A percentile compares a stretch with the other conserved stretches of the same genome.
Evolutionary conservation across 1,284 basidiomycete species (phyloP).

Genomic region (Cronartium quercuum): DNA sequence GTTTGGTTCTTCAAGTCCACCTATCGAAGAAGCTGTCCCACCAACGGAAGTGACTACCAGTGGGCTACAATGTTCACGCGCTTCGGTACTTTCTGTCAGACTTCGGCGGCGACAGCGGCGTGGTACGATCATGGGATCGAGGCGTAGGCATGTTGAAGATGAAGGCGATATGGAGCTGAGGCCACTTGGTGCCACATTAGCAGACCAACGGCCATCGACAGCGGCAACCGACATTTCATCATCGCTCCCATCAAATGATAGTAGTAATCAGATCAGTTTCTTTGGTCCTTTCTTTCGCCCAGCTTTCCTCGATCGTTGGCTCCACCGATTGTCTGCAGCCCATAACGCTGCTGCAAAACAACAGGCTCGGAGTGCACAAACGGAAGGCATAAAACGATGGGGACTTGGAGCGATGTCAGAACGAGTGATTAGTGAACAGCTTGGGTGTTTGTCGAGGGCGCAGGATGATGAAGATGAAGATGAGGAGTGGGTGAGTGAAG

Average conservation of each 20-base stretch:
- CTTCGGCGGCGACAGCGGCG: too few species aligned
- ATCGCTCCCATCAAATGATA: neutral
- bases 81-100: neutral
- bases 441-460: slow-evolving; percentile 7
- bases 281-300: neutral
- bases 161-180: neutral
- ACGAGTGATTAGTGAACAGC: slow-evolving; percentile 6
- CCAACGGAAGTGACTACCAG: neutral
- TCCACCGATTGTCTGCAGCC: neutral
- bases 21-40: neutral
- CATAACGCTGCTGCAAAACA: slow-evolving; percentile 31
- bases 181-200: neutral
- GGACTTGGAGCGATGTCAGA: slow-evolving; percentile 18
- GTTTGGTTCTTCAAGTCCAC: neutral
- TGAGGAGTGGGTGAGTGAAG: neutral
- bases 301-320: slow-evolving; percentile 15
- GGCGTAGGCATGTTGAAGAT: neutral
- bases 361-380: slow-evolving; percentile 13
- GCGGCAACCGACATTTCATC: slow-evolving; percentile 18
- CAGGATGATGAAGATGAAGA: slow-evolving; percentile 20
- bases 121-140: neutral
- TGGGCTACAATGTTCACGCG: neutral
- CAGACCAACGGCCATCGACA: neutral
- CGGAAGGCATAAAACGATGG: slow-evolving; percentile 11
- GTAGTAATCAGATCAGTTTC: neutral